These are phyloP conservation scores for Xylariaceae sp. DNA, from an alignment of 2,329 filamentous ascomycete species.

Conservation along the genomic window DNA sequence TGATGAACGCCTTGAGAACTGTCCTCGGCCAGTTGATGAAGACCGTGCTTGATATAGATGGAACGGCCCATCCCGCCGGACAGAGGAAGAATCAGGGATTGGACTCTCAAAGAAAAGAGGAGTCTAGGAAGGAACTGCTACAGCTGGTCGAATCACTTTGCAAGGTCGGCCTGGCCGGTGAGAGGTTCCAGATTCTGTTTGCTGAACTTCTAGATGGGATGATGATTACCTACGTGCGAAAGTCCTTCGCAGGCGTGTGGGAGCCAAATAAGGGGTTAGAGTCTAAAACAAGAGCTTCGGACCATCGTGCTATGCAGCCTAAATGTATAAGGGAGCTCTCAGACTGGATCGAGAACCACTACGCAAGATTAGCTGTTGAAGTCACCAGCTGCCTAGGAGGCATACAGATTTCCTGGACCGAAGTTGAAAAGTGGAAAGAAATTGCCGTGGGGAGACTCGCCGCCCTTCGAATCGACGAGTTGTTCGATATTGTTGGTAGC, in stretches of 20 bases:
- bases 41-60: conserved; percentile 48
- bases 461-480: conserved; percentile 67
- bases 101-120: conserved; percentile 34
- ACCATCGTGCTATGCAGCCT: conserved; percentile 45
- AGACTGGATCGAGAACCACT: conserved; percentile 70
- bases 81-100: conserved; percentile 19
- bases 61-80: conserved; percentile 2
- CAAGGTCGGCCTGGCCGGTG: conserved; percentile 69
- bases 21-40: conserved; percentile 58
- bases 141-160: conserved; percentile 61
- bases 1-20: conserved; percentile 56
- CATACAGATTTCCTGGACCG: conserved; percentile 50
- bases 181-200: conserved; percentile 70
- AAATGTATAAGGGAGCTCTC: conserved; percentile 62
- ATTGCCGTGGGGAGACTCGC: conserved; percentile 71
- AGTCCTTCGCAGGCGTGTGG: conserved; percentile 68
- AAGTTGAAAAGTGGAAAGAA: conserved; percentile 71
- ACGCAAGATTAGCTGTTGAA: conserved; percentile 65
- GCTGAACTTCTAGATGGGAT: conserved; percentile 70
- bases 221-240: conserved; percentile 64
- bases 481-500: conserved; percentile 77
- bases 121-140: conserved; percentile 54
- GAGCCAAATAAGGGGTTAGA: conserved; percentile 32
- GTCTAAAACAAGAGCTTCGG: conserved; percentile 24
- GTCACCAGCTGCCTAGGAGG: conserved; percentile 55